These are phyloP conservation scores for Lophiostoma macrostomum DNA, from an alignment of 495 filamentous ascomycete species.

Conservation along the genomic window DNA sequence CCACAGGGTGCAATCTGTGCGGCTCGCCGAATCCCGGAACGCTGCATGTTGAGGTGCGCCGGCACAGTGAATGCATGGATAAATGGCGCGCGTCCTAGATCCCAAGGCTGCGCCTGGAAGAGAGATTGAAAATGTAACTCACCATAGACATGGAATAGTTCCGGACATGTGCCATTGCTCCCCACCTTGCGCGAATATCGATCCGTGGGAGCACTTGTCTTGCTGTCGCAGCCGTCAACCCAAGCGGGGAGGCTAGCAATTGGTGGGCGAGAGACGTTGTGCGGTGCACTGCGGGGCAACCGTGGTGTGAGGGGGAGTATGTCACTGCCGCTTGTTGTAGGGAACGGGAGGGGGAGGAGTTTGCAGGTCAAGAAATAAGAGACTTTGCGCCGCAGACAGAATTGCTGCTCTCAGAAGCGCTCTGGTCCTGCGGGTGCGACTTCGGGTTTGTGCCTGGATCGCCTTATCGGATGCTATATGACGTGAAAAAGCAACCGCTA, in stretches of 20 bases:
- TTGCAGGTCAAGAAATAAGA: too few species aligned
- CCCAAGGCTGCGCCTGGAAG: not conserved
- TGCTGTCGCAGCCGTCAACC: too few species aligned
- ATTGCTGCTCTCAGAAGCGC: conserved; percentile 4
- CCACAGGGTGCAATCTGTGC: conserved; percentile 5
- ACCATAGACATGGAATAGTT: conserved; percentile 25
- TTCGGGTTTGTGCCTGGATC: conserved; percentile 7
- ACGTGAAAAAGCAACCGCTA: conserved; percentile 32
- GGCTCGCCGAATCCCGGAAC: conserved; percentile 11
- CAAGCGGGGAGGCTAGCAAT: not conserved
- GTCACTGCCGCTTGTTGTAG: too few species aligned
- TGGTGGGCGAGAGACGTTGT: not conserved
- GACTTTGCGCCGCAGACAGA: not conserved
- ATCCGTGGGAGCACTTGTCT: too few species aligned
- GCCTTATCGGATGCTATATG: conserved; percentile 27
- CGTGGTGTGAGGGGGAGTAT: too few species aligned
- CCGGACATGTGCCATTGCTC: conserved; percentile 11
- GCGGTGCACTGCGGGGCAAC: not conserved
- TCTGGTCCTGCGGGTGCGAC: conserved; percentile 11
- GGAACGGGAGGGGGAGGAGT: too few species aligned
- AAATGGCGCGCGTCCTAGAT: not conserved
- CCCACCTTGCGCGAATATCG: not conserved
- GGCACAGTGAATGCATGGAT: conserved; percentile 4
- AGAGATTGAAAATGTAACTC: conserved; percentile 14
- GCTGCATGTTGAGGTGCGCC: not conserved